phyloP scores from a whole-genome alignment of 352 stramenopile species.

The Aphanomyces cochlioides region DNA sequence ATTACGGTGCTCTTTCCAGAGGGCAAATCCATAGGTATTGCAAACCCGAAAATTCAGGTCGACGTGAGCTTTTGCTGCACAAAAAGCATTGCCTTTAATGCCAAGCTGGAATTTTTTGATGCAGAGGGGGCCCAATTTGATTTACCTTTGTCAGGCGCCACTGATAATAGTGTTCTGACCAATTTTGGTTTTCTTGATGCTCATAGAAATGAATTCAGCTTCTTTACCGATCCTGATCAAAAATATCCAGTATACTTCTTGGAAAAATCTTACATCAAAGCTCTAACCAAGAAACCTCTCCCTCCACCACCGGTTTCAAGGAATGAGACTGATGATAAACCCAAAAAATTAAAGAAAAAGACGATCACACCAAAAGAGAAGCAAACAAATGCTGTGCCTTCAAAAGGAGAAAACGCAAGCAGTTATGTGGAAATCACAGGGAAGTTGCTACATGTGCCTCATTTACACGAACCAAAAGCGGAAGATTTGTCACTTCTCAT shows the following conservation, averaged over 20 bases:
- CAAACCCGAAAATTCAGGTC: constrained; percentile 70
- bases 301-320: neutral
- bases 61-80: constrained; percentile 78
- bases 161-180: constrained; percentile 90
- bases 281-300: constrained; percentile 17
- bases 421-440: constrained; percentile 20
- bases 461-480: constrained; percentile 17
- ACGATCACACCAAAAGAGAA: neutral
- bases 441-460: constrained; percentile 18
- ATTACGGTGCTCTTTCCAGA: constrained; percentile 86
- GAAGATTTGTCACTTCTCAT: constrained; percentile 42
- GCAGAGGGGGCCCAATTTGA: constrained; percentile 81
- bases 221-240: constrained; percentile 27
- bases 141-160: constrained; percentile 78
- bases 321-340: neutral
- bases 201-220: constrained; percentile 39
- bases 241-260: constrained; percentile 33
- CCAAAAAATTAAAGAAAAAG: constrained; percentile 22
- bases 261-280: constrained; percentile 31
- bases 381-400: neutral
- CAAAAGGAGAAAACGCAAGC: neutral
- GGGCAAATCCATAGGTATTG: constrained; percentile 83
- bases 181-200: constrained; percentile 82
- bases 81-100: constrained; percentile 88
- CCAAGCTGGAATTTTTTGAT: constrained; percentile 91